A percentile compares a stretch with the other conserved stretches of the same genome.
These are phyloP conservation scores for Vitellaria paradoxa DNA, from an alignment of 179 eudicot genomes.

Conservation along the genomic window DNA sequence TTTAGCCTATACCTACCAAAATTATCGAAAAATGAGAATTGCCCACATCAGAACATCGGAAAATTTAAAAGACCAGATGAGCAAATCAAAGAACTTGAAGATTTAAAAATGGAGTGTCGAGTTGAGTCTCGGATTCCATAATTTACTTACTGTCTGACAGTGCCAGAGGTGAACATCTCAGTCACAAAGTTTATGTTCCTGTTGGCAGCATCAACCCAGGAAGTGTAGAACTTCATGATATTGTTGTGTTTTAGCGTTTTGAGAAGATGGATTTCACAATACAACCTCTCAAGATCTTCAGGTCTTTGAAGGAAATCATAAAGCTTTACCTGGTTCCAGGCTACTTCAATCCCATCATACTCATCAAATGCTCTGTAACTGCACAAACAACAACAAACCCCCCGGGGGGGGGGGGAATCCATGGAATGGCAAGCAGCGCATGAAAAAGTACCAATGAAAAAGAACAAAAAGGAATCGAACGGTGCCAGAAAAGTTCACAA, in stretches of 20 bases:
- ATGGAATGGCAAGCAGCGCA: neutral
- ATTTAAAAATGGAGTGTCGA: neutral
- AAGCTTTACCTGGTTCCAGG: slow-evolving; percentile 74
- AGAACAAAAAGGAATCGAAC: neutral
- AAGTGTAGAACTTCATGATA: slow-evolving; percentile 66
- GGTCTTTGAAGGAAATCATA: slow-evolving; percentile 52
- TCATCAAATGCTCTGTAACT: slow-evolving; percentile 73
- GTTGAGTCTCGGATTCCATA: neutral
- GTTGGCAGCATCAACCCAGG: slow-evolving; percentile 64
- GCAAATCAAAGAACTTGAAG: neutral
- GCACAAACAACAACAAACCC: slow-evolving; percentile 1
- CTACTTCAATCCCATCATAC: slow-evolving; percentile 72
- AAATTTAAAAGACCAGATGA: neutral
- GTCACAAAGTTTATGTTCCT: slow-evolving; percentile 66
- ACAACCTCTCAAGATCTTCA: slow-evolving; percentile 62
- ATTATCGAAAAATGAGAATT: neutral
- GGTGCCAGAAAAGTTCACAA: neutral
- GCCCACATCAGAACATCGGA: neutral
- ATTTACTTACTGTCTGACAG: slow-evolving; percentile 64
- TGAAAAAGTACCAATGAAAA: neutral
- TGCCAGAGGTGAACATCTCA: slow-evolving; percentile 76
- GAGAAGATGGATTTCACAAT: slow-evolving; percentile 59
- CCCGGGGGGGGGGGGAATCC: too few relatives aligned
- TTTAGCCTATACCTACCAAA: slow-evolving; percentile 49
- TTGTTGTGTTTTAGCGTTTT: slow-evolving; percentile 59